Percentiles rank a stretch among this genome's conserved stretches.
phyloP scores from a whole-genome alignment of 148 eudicot species.

The Fagopyrum homotropicum region DNA sequence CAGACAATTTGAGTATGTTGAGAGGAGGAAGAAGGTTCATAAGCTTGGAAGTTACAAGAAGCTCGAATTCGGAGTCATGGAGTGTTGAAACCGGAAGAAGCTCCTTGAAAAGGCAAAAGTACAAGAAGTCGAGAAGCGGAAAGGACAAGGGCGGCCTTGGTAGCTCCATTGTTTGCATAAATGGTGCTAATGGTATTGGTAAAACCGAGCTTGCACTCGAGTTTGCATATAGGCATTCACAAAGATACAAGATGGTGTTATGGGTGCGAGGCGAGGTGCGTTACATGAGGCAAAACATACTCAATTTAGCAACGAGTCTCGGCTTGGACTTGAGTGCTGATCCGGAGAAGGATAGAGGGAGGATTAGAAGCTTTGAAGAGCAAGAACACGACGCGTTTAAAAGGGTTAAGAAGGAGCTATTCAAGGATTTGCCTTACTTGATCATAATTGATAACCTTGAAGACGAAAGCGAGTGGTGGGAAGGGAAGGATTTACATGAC shows the following conservation, averaged over 20 bases:
- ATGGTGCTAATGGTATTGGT: constrained; percentile 64
- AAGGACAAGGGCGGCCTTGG: constrained; percentile 39
- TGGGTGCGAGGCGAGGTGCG: constrained; percentile 87
- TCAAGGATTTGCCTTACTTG: constrained; percentile 73
- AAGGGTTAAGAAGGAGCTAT: constrained; percentile 70
- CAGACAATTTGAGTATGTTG: constrained; percentile 32
- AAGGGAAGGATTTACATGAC: constrained; percentile 76
- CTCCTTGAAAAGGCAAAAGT: constrained; percentile 50
- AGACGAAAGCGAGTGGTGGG: constrained; percentile 88
- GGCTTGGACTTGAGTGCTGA: constrained; percentile 78
- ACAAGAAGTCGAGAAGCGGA: constrained; percentile 70
- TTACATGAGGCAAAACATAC: constrained; percentile 63
- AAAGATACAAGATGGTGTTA: constrained; percentile 76
- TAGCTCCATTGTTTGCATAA: constrained; percentile 59
- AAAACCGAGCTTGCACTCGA: constrained; percentile 85
- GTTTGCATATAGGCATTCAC: constrained; percentile 56
- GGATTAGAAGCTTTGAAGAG: constrained; percentile 75
- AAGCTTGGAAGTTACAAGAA: constrained; percentile 53
- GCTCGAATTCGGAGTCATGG: constrained; percentile 55
- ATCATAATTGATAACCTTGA: constrained; percentile 73
- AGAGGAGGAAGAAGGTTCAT: constrained; percentile 41
- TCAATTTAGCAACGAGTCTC: constrained; percentile 50
- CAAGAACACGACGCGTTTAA: constrained; percentile 86
- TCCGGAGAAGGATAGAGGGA: constrained; percentile 78
- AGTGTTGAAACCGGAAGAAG: constrained; percentile 48